A percentile compares a stretch with the other conserved stretches of the same genome.
These are phyloP conservation scores for Cardiospermum halicacabum DNA, from an alignment of 345 rosid genomes.

Conservation along the genomic window DNA sequence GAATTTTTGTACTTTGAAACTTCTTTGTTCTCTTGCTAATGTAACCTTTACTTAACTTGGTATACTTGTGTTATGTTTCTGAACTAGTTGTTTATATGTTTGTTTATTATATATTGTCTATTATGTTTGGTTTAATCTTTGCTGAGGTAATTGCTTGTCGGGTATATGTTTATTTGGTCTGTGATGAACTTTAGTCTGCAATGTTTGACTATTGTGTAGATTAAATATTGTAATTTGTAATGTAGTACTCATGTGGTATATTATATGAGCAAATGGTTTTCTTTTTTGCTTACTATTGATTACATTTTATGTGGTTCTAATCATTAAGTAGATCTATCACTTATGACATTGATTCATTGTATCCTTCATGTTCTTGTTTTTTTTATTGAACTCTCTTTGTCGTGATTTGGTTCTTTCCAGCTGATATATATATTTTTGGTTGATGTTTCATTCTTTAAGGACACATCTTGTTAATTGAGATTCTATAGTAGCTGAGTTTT, in stretches of 20 bases:
- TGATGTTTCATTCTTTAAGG: no score
- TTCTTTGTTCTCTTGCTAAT: slow-evolving; percentile 7
- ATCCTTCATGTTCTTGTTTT: no score
- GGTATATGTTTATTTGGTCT: slow-evolving; percentile 18
- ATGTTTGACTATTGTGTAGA: slow-evolving; percentile 22
- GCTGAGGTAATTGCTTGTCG: slow-evolving; percentile 15
- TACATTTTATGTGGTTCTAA: slow-evolving; percentile 4
- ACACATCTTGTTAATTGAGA: no score
- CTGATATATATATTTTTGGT: no score
- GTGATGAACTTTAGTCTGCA: slow-evolving; percentile 12
- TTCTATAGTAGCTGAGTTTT: no score
- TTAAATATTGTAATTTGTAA: slow-evolving; percentile 14
- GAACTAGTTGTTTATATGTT: slow-evolving; percentile 17
- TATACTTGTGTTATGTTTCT: not conserved
- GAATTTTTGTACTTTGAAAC: no score
- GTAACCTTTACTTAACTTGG: not conserved
- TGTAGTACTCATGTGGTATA: slow-evolving; percentile 11
- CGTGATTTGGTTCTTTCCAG: no score
- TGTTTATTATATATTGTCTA: slow-evolving; percentile 8
- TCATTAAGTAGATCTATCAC: not conserved
- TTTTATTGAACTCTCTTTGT: no score
- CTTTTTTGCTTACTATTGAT: not conserved
- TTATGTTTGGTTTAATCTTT: not conserved
- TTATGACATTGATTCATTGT: not conserved
- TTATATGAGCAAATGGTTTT: not conserved